Conservation (phyloP, 2,329 filamentous ascomycete species). For the Exophiala oligosperma region DNA sequence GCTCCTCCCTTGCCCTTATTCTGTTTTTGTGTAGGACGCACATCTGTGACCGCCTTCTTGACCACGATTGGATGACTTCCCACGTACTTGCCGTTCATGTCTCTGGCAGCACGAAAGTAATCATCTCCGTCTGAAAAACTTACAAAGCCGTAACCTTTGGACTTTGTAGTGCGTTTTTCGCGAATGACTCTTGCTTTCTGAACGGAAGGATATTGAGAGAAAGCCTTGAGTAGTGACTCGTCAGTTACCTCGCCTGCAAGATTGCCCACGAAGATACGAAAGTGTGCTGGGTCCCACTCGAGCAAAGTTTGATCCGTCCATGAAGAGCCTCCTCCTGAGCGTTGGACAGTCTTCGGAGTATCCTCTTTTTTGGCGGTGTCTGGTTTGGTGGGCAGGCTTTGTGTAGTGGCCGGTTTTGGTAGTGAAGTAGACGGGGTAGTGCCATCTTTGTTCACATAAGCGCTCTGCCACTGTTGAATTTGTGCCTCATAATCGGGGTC, state of each 20-base stretch:
- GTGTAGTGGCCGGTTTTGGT: slow-evolving; percentile 32
- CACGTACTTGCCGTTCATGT: slow-evolving; percentile 99
- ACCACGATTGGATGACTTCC: slow-evolving; percentile 91
- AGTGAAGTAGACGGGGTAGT: slow-evolving; percentile 28
- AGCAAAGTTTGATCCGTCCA: slow-evolving; percentile 88
- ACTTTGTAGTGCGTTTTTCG: slow-evolving; percentile 95
- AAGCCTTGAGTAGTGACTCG: slow-evolving; percentile 91
- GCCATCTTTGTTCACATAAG: slow-evolving; percentile 69
- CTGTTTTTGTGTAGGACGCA: slow-evolving; percentile 70
- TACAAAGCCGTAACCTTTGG: slow-evolving; percentile 94
- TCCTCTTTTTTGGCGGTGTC: slow-evolving; percentile 42
- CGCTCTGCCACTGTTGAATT: slow-evolving; percentile 93
- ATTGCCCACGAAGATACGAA: slow-evolving; percentile 94
- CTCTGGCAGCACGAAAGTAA: slow-evolving; percentile 92
- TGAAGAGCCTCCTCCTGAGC: slow-evolving; percentile 84
- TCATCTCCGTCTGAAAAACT: slow-evolving; percentile 94
- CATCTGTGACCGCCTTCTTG: slow-evolving; percentile 86
- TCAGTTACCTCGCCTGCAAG: slow-evolving; percentile 96
- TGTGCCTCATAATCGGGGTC: slow-evolving; percentile 86
- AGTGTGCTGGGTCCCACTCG: slow-evolving; percentile 94
- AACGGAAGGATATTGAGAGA: slow-evolving; percentile 81
- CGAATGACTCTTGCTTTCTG: slow-evolving; percentile 91
- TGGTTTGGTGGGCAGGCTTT: slow-evolving; percentile 29
- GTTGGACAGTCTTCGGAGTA: slow-evolving; percentile 74
- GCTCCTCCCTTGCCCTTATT: slow-evolving; percentile 41